Conservation (phyloP, 441 rosid species). For the Croton laevigatus region DNA sequence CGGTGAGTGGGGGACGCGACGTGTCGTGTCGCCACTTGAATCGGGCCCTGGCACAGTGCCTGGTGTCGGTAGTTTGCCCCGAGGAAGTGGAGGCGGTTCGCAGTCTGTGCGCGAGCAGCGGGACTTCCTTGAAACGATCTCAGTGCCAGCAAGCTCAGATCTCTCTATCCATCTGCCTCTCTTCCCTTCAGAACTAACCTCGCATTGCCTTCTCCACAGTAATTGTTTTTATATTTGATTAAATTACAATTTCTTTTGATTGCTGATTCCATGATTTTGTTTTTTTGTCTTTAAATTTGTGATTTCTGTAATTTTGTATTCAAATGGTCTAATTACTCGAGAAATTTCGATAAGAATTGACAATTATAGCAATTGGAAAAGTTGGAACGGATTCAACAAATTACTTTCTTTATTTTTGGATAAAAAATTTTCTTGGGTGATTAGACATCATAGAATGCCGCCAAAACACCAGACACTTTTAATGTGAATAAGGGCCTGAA, state of each 20-base stretch:
- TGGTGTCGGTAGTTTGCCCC: constrained; percentile 65
- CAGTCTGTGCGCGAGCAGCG: constrained; percentile 68
- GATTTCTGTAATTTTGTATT: neutral
- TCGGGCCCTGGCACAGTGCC: constrained; percentile 68
- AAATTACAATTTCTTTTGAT: neutral
- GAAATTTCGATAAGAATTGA: neutral
- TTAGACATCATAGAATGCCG: too few relatives aligned
- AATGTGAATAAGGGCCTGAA: too few relatives aligned
- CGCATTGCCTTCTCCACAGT: neutral
- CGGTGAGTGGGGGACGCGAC: constrained; percentile 42
- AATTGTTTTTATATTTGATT: neutral
- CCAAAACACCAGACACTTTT: too few relatives aligned
- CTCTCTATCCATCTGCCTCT: constrained; percentile 67
- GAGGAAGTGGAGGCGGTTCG: constrained; percentile 74
- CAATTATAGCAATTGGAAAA: too few relatives aligned
- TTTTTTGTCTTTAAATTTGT: neutral
- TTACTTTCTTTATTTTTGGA: too few relatives aligned
- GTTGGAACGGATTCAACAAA: too few relatives aligned
- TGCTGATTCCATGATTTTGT: neutral
- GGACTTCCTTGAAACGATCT: constrained; percentile 70
- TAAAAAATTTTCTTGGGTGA: too few relatives aligned
- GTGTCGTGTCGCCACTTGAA: constrained; percentile 75
- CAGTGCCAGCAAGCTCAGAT: constrained; percentile 78
- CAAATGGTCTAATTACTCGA: too few relatives aligned
- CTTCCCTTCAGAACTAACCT: constrained; percentile 45